Base-by-base conservation (phyloP, 2,329 filamentous ascomycete species). In the Tympanopsis confertula region DNA sequence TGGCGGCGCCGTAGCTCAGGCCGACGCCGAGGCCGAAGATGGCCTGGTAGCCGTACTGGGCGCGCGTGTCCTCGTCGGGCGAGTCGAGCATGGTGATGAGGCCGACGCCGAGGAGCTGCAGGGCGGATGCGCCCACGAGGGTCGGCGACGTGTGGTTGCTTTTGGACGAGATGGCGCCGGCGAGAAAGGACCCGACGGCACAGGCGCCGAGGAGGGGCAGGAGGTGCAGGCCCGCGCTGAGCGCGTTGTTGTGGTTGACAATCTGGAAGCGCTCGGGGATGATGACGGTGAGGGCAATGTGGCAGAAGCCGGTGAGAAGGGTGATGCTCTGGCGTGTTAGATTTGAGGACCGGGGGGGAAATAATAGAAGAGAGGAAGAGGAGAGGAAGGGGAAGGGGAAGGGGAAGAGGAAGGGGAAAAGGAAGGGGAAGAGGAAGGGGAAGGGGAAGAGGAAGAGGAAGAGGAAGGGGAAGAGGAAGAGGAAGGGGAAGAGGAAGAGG, bases 221-320 rank as follows among this genome's bases (percentile, higher is more conserved):
- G 4, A 78, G 59, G 33, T 74, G 68, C 3, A 78, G 50, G 4
- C 74, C 73, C 1, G 74, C 71, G 47, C 63, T 62, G 18, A 78
- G 58, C 0, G 69, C 62, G 20, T 55, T 63, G 36, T 75, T 63
- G 4, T 57, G 58, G 43, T 76, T 69, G 38, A 77, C 66, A 26
- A 78, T 68, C 42, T 79, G 74, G 36, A 77, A 73, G 5, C 72
- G 59, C 44, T 79, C 70, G 1, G 75, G 74, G 4, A 80, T 62
- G 20, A 68, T 63, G 39, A 78, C 66, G 12, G 72, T 65, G n/a
- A 76, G 60, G 4, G 69, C 59, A 17, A 79, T 66, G 42, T 76
- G 78, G 0, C 68, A 60, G 37, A 71, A 74, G 2, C 74, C 74
- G 0, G 68, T 68, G 14, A 78, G 58, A 13, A 78, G 54, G 2